Percentiles rank a stretch among this genome's conserved stretches.
These are phyloP conservation scores for Zizania latifolia DNA, from an alignment of 176 grass and related monocot genomes.

Conservation along the genomic window DNA sequence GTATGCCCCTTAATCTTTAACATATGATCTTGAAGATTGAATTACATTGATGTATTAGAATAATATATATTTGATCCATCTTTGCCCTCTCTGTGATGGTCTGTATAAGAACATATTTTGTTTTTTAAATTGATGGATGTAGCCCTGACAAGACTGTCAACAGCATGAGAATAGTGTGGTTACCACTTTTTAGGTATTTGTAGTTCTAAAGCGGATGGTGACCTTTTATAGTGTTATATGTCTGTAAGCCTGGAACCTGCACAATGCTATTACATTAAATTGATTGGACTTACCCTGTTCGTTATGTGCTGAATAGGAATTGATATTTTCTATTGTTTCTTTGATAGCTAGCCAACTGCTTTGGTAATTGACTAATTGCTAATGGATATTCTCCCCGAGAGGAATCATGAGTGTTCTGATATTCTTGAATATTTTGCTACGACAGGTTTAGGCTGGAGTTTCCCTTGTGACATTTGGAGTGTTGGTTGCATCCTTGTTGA, in stretches of 20 bases:
- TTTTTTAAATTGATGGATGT: slow-evolving; percentile 4
- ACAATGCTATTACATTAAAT: neutral
- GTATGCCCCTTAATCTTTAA: slow-evolving; percentile 4
- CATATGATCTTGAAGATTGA: neutral
- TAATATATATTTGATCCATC: neutral
- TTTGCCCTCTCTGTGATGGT: neutral
- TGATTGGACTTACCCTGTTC: neutral
- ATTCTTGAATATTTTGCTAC: slow-evolving; percentile 34
- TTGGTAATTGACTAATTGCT: slow-evolving; percentile 5
- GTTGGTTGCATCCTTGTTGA: slow-evolving; percentile 89
- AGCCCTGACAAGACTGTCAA: neutral
- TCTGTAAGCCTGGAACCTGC: neutral
- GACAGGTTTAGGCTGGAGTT: slow-evolving; percentile 85
- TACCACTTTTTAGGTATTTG: neutral
- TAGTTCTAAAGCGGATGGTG: neutral
- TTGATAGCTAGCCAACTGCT: neutral
- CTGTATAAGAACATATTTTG: slow-evolving; percentile 11
- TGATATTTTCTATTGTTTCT: neutral
- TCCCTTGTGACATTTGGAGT: slow-evolving; percentile 94
- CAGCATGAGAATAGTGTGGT: neutral
- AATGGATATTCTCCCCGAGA: slow-evolving; percentile 19
- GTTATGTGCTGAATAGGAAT: slow-evolving; percentile 7
- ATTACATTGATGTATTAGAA: slow-evolving; percentile 4
- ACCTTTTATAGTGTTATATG: neutral
- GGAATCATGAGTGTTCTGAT: slow-evolving; percentile 15